These are phyloP conservation scores for Sesbania bispinosa DNA, from an alignment of 306 rosid species.

Conservation along the genomic window DNA sequence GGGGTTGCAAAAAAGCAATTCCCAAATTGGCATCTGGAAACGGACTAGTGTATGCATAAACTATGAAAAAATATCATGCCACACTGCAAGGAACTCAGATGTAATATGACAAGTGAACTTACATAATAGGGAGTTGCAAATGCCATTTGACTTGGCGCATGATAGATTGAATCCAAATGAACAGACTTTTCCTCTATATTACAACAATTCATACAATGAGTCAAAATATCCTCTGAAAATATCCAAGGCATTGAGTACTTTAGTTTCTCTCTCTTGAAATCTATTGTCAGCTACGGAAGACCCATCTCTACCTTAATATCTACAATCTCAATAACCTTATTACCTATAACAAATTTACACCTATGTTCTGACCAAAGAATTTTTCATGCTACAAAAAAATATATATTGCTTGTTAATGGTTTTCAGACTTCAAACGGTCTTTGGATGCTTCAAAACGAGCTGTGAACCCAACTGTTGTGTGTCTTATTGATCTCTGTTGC, in stretches of 20 bases:
- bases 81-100: too few species aligned
- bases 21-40: too few species aligned
- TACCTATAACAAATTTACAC: constrained; percentile 24
- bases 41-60: neutral
- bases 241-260: too few species aligned
- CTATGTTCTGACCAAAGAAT: neutral
- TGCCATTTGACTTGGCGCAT: neutral
- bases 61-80: too few species aligned
- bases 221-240: too few species aligned
- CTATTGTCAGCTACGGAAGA: neutral
- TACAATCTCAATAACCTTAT: constrained; percentile 25
- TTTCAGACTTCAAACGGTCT: constrained; percentile 20
- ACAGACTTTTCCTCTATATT: neutral
- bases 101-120: neutral
- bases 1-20: too few species aligned
- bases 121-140: neutral
- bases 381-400: neutral
- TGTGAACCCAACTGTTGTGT: constrained; percentile 74
- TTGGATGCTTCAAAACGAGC: constrained; percentile 56
- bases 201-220: neutral
- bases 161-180: neutral
- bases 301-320: constrained; percentile 18
- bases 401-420: neutral
- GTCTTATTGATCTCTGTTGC: constrained; percentile 64
- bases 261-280: neutral